Base-by-base conservation (phyloP, 2,329 filamentous ascomycete genomes). In the Xylariaceae sp. region DNA sequence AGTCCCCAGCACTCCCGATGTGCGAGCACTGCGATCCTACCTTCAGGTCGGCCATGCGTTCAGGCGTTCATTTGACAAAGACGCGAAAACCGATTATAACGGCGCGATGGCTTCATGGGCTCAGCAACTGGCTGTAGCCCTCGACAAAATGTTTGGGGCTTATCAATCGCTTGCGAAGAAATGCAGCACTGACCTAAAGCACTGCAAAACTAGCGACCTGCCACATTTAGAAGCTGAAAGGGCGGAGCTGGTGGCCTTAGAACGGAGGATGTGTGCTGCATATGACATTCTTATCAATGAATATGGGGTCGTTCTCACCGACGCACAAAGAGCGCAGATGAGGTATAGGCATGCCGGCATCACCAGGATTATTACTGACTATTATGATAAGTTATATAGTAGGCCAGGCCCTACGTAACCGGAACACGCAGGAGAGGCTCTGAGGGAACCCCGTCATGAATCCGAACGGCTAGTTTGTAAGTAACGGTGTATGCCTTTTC, bases 31-130 rank as follows among this genome's bases (percentile, higher is more conserved):
- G 56, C 73, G 75, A 40, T 67, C 76, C 5, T 88, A 85, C 67
- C 73, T 88, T 31, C 74, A 78, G 37, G 70, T 81, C 11, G 78
- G 82, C 3, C 71, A 83, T 44, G 73, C 72, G 47, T 77, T 68
- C 64, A 73, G 75, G 66, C 72, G 69, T 27, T 67, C 71, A 34
- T 70, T 77, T 57, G 69, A 71, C 29, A 47, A 59, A 12, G 62
- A 64, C 49, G 66, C 68, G 9, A 60, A 65, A 39, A 12, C 9
- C n/a, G 54, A 61, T 1, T 69, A 71, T 35, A 57, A 70, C n/a
- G 51, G 62, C n/a, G 73, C 73, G 42, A 74, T 74, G 63, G 65
- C 64, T 5, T 72, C 69, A 0, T 79, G 78, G 62, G 80, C 77
- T 54, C 63, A 69, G 30, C 80, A 83, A 61, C 73, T 85, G 42